phyloP scores from a whole-genome alignment of 306 rosid genomes.

The Ormosia emarginata region DNA sequence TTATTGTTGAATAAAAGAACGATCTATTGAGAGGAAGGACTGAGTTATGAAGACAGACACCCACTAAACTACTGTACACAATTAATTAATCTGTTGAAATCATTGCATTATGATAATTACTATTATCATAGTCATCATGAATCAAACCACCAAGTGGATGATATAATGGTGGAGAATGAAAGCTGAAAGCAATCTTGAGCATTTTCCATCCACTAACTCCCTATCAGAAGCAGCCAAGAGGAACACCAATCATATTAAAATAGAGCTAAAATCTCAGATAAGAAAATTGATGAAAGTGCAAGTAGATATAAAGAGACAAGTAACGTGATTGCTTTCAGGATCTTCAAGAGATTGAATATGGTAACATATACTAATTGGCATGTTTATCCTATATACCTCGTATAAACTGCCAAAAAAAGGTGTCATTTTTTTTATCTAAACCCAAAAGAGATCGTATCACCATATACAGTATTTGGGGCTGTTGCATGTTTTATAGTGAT shows the following conservation, averaged over 20 bases:
- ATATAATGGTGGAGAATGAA: conserved; percentile 28
- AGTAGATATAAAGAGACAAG: conserved; percentile 10
- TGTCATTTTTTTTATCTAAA: not conserved
- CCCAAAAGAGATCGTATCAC: not conserved
- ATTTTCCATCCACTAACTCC: conserved; percentile 25
- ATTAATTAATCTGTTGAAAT: not conserved
- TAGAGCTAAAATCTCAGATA: not conserved
- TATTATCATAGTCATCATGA: conserved; percentile 11
- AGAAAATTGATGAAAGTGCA: not conserved
- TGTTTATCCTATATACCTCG: not conserved
- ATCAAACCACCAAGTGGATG: conserved; percentile 28
- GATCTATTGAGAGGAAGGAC: not conserved
- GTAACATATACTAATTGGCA: not conserved
- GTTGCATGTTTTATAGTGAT: conserved; percentile 3
- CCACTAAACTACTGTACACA: not conserved
- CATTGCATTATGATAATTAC: conserved; percentile 14
- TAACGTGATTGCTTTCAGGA: conserved; percentile 8
- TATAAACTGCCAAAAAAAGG: not conserved
- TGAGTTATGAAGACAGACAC: conserved; percentile 23
- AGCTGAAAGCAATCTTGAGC: conserved; percentile 15
- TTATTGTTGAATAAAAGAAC: not conserved
- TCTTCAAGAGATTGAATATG: not conserved
- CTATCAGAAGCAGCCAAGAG: conserved; percentile 21
- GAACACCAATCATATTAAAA: conserved; percentile 9
- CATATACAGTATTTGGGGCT: not conserved